These are phyloP conservation scores for Pelagomonas calceolata DNA, from an alignment of 108 stramenopile species.

Conservation along the genomic window DNA sequence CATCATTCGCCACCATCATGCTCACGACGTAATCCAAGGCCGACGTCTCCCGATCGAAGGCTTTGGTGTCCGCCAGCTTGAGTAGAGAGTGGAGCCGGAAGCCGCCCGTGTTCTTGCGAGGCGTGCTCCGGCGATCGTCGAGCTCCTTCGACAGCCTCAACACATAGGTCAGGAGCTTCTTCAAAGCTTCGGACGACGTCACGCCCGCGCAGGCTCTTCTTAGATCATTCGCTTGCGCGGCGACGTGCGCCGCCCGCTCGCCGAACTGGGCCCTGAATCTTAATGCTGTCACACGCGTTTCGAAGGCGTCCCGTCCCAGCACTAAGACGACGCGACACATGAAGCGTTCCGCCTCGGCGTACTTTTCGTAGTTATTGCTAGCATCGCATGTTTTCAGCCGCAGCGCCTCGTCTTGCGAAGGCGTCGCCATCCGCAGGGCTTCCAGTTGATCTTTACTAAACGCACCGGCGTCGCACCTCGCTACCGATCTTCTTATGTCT, in stretches of 20 bases:
- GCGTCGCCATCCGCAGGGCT: not conserved
- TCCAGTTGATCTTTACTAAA: not conserved
- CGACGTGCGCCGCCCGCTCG: not conserved
- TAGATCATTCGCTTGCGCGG: not conserved
- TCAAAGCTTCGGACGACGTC: not conserved
- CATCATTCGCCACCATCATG: not conserved
- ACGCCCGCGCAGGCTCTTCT: not conserved
- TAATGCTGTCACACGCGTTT: not conserved
- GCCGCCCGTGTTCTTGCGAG: not conserved
- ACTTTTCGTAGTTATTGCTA: not conserved
- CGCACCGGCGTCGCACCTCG: not conserved
- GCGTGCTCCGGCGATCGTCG: not conserved
- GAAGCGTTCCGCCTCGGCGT: constrained; percentile 1
- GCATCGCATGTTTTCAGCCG: not conserved
- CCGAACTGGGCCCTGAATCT: not conserved
- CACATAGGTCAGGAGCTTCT: not conserved
- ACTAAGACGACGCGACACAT: not conserved
- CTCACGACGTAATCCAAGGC: not conserved
- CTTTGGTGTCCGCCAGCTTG: not conserved
- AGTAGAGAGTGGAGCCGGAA: not conserved
- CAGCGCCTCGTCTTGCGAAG: not conserved
- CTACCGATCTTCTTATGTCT: not conserved
- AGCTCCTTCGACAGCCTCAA: not conserved
- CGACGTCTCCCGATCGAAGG: not conserved
- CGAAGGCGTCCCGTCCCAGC: not conserved